These are phyloP conservation scores for Solanum rostratum DNA, from an alignment of 257 asterid genomes.

Conservation along the genomic window DNA sequence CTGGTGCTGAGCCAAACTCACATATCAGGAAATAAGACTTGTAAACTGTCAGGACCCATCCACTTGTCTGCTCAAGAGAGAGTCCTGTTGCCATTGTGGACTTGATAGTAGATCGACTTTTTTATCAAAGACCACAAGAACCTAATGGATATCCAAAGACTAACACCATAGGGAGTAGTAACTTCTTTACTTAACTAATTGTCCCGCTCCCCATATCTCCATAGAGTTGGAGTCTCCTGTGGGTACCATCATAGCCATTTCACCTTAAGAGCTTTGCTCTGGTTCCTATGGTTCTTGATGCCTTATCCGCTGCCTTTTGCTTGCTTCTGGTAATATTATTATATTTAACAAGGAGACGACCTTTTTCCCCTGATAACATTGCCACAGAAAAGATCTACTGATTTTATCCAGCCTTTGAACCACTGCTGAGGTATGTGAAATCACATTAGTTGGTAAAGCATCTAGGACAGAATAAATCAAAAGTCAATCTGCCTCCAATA, in stretches of 20 bases:
- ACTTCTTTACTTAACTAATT: neutral
- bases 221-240: no score
- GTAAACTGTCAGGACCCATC: neutral
- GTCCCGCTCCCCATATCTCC: neutral
- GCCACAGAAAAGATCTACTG: neutral
- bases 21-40: neutral
- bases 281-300: no score
- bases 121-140: neutral
- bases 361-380: neutral
- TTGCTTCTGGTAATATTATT: neutral
- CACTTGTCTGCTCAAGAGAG: neutral
- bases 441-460: neutral
- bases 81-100: neutral
- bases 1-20: neutral
- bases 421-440: neutral
- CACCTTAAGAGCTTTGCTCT: no score
- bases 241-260: no score
- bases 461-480: neutral
- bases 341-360: neutral
- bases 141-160: neutral
- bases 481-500: neutral
- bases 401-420: neutral
- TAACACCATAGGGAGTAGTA: neutral
- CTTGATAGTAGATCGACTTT: neutral
- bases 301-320: neutral